Conservation (phyloP, 2,329 filamentous ascomycete genomes). For the Cytospora paraplurivora region DNA sequence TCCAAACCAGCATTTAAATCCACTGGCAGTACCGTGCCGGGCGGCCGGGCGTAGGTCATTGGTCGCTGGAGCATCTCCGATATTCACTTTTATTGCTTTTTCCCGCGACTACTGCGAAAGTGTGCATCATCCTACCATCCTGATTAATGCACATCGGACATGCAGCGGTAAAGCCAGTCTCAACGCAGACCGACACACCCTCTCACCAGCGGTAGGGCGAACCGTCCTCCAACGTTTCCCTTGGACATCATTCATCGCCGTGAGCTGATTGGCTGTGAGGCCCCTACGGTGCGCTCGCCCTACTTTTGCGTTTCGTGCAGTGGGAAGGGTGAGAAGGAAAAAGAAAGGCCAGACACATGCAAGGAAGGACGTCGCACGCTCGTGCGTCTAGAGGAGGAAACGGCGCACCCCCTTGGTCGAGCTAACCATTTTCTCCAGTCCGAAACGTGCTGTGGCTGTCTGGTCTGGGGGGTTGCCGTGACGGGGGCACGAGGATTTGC, state of each 20-base stretch:
- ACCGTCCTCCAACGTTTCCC: neutral
- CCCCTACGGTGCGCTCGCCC: neutral
- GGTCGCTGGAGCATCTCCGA: neutral
- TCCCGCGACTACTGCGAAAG: neutral
- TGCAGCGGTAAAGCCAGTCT: neutral
- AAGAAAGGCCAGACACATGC: neutral
- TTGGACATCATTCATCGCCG: neutral
- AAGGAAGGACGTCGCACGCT: conserved; percentile 1
- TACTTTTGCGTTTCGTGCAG: neutral
- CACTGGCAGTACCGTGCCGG: too few species aligned
- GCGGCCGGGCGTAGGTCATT: neutral
- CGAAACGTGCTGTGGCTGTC: neutral
- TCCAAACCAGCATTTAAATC: neutral
- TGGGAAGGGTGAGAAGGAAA: neutral
- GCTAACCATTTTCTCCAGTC: neutral
- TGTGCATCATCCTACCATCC: neutral
- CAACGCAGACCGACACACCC: neutral
- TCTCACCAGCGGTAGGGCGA: neutral
- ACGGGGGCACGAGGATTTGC: neutral
- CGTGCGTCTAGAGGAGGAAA: neutral
- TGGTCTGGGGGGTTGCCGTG: neutral
- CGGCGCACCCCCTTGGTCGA: neutral
- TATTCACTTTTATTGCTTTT: neutral
- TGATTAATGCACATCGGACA: neutral
- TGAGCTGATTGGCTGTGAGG: conserved; percentile 1